Conservation (phyloP, 768 basidiomycete genomes). For the Coprinellus aureogranulatus region DNA sequence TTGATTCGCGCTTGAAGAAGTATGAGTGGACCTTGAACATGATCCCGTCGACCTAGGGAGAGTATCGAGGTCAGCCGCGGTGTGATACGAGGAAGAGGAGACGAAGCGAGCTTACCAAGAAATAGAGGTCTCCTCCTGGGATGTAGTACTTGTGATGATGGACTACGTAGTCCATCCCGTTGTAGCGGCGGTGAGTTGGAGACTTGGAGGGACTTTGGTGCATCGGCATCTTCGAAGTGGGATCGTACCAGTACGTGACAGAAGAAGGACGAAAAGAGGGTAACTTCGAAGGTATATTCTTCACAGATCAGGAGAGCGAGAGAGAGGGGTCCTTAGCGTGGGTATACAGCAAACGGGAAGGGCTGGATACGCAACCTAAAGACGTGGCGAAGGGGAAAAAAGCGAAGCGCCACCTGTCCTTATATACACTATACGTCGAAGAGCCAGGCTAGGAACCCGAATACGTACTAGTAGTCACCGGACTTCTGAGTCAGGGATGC, state of each 20-base stretch:
- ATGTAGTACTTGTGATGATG: conserved; percentile 1
- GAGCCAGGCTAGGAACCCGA: neutral
- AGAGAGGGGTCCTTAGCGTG: neutral
- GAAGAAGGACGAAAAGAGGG: too few species aligned
- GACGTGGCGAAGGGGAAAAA: neutral
- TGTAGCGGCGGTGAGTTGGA: neutral
- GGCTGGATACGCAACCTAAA: neutral
- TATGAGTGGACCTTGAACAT: conserved; percentile 52
- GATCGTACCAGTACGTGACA: too few species aligned
- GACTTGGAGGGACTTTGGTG: too few species aligned
- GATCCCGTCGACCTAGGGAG: conserved; percentile 39
- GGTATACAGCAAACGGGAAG: neutral
- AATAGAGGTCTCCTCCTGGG: neutral
- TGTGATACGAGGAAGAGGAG: neutral
- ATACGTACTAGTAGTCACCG: neutral
- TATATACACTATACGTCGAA: neutral
- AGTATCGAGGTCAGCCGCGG: neutral
- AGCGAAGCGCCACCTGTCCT: neutral
- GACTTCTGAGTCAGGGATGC: neutral
- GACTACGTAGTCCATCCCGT: neutral
- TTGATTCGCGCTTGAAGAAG: conserved; percentile 54
- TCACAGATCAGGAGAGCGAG: too few species aligned
- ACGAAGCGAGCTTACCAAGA: neutral
- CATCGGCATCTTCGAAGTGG: too few species aligned
- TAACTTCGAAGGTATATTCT: too few species aligned